Evolutionary conservation across 2,329 filamentous ascomycete genomes (phyloP), one percentile per base, ranked within the genome.

Genomic region (Fusarium tupiense): DNA sequence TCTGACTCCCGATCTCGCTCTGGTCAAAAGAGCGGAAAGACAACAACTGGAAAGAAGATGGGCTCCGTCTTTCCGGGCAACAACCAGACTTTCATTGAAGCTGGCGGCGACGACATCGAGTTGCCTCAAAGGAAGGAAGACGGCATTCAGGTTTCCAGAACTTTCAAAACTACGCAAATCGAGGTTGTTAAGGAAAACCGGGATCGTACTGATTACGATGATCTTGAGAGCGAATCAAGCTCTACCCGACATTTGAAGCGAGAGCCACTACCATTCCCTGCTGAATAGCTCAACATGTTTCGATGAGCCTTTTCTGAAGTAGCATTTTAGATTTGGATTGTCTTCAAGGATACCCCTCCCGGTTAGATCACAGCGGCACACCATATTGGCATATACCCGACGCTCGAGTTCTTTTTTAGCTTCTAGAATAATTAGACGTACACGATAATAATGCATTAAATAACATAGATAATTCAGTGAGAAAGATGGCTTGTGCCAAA

Each of bases 71-170:
- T 79, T 22, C 71, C 72, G 2, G 65, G 54, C 8, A 77, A 75
- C 6, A 76, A 79, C 20, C 64, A 64, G 4, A 79, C 77, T 0
- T 72, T 59, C 10, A 58, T 79, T 19, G 74, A 79, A 33, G 76
- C 64, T 5, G 76, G 76, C 0, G 70, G 65, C 7, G 65, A 78
- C 0, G 67, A 74, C 2, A 72, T 79, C 14, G 76, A 79, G 58
- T 22, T 79, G 29, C 69, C 77, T 3, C 56, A 56, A 10, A 54
- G 77, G 4, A 61, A 66, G 2, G 65, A 50, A 24, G 52, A 57
- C 7, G 77, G 77, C 0, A 79, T 79, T 6, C 75, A 79, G n/a
- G 73, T 79, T n/a, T 77, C 76, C 3, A 75, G 72, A 14, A 79
- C 77, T 1, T 78, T 78, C 10, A 71, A 75, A 33, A 78, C 77